Conservation (phyloP, 164 flowering plant species). For the Pachysandra terminalis region DNA sequence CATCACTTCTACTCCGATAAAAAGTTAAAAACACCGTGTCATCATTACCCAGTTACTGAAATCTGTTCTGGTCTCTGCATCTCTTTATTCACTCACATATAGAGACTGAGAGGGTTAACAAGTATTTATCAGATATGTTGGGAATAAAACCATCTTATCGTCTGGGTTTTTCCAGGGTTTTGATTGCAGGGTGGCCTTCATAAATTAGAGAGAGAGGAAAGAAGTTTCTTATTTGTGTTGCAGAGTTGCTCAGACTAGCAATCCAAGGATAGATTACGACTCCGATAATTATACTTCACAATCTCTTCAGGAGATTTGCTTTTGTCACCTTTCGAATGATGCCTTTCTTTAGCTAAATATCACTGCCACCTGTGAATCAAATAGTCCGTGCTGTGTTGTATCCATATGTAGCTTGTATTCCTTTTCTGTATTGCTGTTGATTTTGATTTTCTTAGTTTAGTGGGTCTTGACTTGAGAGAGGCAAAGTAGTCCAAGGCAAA, state of each 20-base stretch:
- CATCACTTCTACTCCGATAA: slow-evolving; percentile 43
- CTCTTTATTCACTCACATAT: slow-evolving; percentile 12
- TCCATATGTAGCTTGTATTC: too few relatives aligned
- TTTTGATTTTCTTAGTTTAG: too few relatives aligned
- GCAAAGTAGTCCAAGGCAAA: slow-evolving; percentile 10
- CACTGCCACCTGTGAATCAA: slow-evolving; percentile 19
- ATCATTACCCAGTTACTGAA: slow-evolving; percentile 20
- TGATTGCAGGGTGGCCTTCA: slow-evolving; percentile 28
- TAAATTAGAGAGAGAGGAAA: slow-evolving; percentile 14
- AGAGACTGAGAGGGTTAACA: slow-evolving; percentile 21
- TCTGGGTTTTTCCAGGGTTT: slow-evolving; percentile 21
- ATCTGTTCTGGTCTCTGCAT: slow-evolving; percentile 9
- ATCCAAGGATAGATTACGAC: slow-evolving; percentile 52
- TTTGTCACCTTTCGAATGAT: slow-evolving; percentile 30
- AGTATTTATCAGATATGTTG: too few relatives aligned
- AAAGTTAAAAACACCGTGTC: slow-evolving; percentile 19
- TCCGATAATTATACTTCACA: slow-evolving; percentile 37
- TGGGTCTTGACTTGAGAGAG: too few relatives aligned
- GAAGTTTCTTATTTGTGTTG: slow-evolving; percentile 28
- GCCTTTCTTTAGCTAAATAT: slow-evolving; percentile 30
- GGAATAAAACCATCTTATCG: slow-evolving; percentile 9
- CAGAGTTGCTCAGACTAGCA: slow-evolving; percentile 49
- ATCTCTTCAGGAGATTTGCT: slow-evolving; percentile 48
- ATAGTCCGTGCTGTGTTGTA: slow-evolving; percentile 1
- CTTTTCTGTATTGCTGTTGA: too few relatives aligned